These are phyloP conservation scores for Pestalotiopsis sp. DNA, from an alignment of 2,329 filamentous ascomycete species.

Conservation along the genomic window DNA sequence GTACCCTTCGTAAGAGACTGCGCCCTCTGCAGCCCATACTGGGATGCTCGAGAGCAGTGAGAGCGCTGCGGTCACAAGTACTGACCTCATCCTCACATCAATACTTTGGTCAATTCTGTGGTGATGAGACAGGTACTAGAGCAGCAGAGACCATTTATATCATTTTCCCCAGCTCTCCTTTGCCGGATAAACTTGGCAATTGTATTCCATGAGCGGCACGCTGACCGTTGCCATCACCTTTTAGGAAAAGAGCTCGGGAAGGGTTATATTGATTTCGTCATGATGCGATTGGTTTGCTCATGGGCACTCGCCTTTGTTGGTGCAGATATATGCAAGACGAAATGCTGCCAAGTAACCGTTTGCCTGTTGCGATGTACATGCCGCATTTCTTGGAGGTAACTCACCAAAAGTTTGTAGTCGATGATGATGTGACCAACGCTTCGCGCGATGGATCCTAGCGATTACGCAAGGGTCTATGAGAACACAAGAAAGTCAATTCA, in stretches of 20 bases:
- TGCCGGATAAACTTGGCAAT: neutral
- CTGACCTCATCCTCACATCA: neutral
- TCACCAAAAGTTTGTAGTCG: neutral
- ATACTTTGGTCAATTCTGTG: neutral
- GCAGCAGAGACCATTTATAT: neutral
- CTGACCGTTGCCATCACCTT: neutral
- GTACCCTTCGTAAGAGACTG: slow-evolving; percentile 32
- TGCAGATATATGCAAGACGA: neutral
- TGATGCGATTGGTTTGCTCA: neutral
- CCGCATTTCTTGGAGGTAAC: neutral
- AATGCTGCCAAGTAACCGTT: slow-evolving; percentile 2
- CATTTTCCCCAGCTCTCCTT: neutral
- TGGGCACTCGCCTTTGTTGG: neutral
- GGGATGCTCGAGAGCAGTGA: neutral
- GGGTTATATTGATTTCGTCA: neutral
- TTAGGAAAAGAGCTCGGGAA: neutral
- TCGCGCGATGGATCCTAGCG: neutral
- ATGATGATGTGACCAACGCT: neutral
- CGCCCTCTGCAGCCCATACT: neutral
- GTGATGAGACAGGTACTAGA: neutral
- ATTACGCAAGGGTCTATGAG: neutral
- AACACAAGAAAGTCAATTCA: neutral
- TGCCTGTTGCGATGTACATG: neutral
- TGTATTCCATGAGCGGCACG: neutral
- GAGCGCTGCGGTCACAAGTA: neutral